phyloP scores from a whole-genome alignment of 2,329 filamentous ascomycete species.

The Monosporascus sp. region DNA sequence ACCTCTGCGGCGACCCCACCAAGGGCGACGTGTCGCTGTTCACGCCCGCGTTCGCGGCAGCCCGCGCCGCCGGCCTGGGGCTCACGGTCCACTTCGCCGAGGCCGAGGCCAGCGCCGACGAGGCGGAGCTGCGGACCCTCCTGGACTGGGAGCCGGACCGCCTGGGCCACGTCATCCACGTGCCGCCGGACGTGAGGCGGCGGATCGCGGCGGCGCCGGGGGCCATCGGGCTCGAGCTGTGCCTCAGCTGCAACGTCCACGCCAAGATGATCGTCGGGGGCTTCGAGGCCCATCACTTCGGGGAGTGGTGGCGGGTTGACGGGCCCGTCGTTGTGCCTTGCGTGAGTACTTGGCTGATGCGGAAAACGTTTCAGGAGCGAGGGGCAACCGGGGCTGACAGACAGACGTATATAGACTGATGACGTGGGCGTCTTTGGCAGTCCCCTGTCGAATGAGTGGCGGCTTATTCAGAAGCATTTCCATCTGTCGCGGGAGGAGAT shows the following conservation, averaged over 20 bases:
- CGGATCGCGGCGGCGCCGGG: constrained; percentile 40
- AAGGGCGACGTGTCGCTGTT: constrained; percentile 58
- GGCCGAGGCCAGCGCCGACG: constrained; percentile 48
- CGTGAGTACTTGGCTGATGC: constrained; percentile 43
- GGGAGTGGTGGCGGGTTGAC: constrained; percentile 59
- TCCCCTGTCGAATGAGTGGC: constrained; percentile 70
- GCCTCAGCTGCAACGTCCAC: constrained; percentile 75
- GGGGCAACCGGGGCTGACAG: not conserved
- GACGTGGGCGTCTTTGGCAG: constrained; percentile 80
- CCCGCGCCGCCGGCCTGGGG: constrained; percentile 49
- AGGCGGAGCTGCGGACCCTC: constrained; percentile 57
- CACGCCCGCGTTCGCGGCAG: constrained; percentile 51
- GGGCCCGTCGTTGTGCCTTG: constrained; percentile 60
- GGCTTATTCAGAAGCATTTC: constrained; percentile 68
- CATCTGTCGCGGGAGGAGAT: constrained; percentile 42
- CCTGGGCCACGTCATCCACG: constrained; percentile 75
- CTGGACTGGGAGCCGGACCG: constrained; percentile 62
- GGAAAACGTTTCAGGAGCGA: too few relatives aligned
- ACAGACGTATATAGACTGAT: constrained; percentile 55
- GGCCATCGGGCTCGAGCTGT: constrained; percentile 66
- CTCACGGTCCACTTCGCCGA: constrained; percentile 79
- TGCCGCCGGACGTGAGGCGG: constrained; percentile 53
- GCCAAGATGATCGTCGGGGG: constrained; percentile 66
- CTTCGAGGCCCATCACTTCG: constrained; percentile 69
- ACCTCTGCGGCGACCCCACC: constrained; percentile 72